These are phyloP conservation scores for Solanum aculeatissimum DNA, from an alignment of 305 asterid species.

Conservation along the genomic window DNA sequence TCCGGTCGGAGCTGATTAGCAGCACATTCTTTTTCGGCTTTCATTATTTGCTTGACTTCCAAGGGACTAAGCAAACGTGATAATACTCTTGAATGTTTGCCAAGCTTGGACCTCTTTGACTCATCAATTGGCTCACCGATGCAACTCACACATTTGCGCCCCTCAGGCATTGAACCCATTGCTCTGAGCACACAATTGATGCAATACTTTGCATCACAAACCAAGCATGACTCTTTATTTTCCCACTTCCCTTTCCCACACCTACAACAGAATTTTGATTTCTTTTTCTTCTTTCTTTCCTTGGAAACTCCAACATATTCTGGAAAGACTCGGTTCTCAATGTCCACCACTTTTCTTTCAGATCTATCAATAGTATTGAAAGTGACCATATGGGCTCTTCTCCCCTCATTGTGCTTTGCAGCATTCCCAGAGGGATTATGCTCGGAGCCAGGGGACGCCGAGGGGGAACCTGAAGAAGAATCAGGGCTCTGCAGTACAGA, in stretches of 20 bases:
- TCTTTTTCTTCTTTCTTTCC: slow-evolving; percentile 7
- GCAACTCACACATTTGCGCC: slow-evolving; percentile 26
- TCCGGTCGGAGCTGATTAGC: slow-evolving; percentile 25
- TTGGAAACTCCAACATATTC: slow-evolving; percentile 2
- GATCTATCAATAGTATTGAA: background rate
- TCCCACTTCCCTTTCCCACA: slow-evolving; percentile 18
- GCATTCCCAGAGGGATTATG: background rate
- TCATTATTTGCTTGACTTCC: slow-evolving; percentile 17
- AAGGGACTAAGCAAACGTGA: slow-evolving; percentile 11
- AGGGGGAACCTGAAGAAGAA: slow-evolving; percentile 7
- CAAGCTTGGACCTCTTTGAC: slow-evolving; percentile 14
- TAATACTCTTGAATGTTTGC: slow-evolving; percentile 18
- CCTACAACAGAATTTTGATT: slow-evolving; percentile 13
- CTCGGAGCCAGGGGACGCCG: background rate
- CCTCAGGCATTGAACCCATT: slow-evolving; percentile 38
- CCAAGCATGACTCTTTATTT: slow-evolving; percentile 19
- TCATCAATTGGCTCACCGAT: slow-evolving; percentile 20
- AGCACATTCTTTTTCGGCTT: slow-evolving; percentile 22
- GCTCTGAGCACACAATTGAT: slow-evolving; percentile 21
- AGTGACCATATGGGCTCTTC: background rate
- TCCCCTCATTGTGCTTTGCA: background rate
- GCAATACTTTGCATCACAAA: slow-evolving; percentile 26
- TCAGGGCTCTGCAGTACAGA: slow-evolving; percentile 4
- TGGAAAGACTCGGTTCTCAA: slow-evolving; percentile 5
- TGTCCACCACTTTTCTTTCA: slow-evolving; percentile 2